Evolutionary conservation across 257 asterid species (phyloP).

Genomic region (Plantago elongata): DNA sequence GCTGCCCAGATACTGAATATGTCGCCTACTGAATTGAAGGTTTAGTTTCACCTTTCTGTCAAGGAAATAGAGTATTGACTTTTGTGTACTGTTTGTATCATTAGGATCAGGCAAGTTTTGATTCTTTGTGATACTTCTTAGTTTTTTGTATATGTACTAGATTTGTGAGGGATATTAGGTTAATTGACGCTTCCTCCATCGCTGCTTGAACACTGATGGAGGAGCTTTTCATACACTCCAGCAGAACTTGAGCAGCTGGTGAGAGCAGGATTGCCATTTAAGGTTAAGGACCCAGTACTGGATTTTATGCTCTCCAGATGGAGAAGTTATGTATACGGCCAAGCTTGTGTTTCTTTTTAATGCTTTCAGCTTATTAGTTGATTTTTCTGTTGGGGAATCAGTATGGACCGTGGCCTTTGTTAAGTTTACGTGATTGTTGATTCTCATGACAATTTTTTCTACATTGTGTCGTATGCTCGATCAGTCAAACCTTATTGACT

Average conservation of each 20-base stretch:
- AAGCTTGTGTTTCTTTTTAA: not conserved
- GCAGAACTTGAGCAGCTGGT: too few species aligned
- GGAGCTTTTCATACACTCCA: too few species aligned
- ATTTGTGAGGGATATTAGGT: not conserved
- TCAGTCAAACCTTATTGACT: slow-evolving; percentile 1
- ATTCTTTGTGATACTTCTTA: too few species aligned
- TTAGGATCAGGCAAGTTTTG: not conserved
- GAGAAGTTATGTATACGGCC: not conserved
- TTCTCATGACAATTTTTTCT: not conserved
- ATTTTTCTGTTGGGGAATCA: not conserved
- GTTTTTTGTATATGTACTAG: too few species aligned
- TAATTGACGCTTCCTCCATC: too few species aligned
- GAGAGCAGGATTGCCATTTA: too few species aligned
- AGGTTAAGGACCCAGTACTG: too few species aligned
- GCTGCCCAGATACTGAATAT: slow-evolving; percentile 66
- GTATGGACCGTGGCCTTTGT: slow-evolving; percentile 1
- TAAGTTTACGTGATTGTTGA: slow-evolving; percentile 5
- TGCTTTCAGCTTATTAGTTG: not conserved
- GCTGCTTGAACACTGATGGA: not conserved
- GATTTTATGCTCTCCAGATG: not conserved
- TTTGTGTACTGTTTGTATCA: slow-evolving; percentile 1
- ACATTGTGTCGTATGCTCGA: not conserved
- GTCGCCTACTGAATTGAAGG: slow-evolving; percentile 80
- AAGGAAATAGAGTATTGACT: not conserved
- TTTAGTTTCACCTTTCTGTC: slow-evolving; percentile 18